Conservation (phyloP, 2,329 filamentous ascomycete genomes). For the Colletotrichum lini region DNA sequence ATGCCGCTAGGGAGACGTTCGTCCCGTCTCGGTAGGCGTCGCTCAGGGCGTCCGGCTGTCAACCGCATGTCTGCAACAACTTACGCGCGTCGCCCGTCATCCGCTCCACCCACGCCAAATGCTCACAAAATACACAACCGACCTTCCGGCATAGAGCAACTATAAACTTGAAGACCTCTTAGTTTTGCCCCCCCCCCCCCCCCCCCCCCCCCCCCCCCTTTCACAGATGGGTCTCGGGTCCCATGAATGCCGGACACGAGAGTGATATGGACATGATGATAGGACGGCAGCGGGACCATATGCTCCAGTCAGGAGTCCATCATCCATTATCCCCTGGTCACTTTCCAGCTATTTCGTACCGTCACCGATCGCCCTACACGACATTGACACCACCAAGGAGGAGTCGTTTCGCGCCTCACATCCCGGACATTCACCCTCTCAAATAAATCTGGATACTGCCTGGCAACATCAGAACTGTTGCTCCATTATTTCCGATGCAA, state of each 20-base stretch:
- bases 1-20: slow-evolving; percentile 39
- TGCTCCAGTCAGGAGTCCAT: slow-evolving; percentile 16
- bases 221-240: slow-evolving; percentile 16
- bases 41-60: slow-evolving; percentile 31
- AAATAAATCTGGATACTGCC: slow-evolving; percentile 28
- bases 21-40: slow-evolving; percentile 40
- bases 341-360: slow-evolving; percentile 16
- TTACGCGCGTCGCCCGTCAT: slow-evolving; percentile 39
- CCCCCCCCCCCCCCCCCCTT: slow-evolving; percentile 4
- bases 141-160: slow-evolving; percentile 24
- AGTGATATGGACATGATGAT: slow-evolving; percentile 1
- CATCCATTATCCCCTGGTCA: neutral
- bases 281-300: slow-evolving; percentile 13
- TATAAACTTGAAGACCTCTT: slow-evolving; percentile 4
- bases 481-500: slow-evolving; percentile 38
- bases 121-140: slow-evolving; percentile 20
- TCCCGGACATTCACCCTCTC: slow-evolving; percentile 21
- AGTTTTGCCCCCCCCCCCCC: too few relatives aligned
- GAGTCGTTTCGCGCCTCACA: slow-evolving; percentile 19
- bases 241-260: slow-evolving; percentile 11
- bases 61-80: slow-evolving; percentile 36
- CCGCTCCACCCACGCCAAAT: slow-evolving; percentile 31
- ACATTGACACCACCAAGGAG: slow-evolving; percentile 1
- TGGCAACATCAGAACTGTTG: slow-evolving; percentile 27
- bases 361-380: slow-evolving; percentile 15